Evolutionary conservation across 108 stramenopile genomes (phyloP).

Genomic region (Pinguiococcus pyrenoidosus): DNA sequence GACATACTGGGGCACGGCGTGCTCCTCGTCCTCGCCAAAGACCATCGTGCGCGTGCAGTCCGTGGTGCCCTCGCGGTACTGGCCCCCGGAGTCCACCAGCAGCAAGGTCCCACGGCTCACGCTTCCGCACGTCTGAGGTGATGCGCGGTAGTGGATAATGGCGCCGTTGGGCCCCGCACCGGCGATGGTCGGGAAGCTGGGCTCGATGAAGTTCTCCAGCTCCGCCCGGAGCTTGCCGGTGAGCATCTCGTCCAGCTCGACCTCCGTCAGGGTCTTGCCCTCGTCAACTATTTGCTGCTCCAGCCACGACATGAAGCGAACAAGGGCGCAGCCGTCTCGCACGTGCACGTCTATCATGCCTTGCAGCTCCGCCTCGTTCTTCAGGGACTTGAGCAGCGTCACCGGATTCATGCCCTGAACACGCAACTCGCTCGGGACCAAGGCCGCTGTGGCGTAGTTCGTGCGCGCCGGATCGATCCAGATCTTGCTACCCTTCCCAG

Average conservation of each 20-base stretch:
- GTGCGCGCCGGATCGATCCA: slow-evolving; percentile 6
- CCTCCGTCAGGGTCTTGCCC: too few relatives aligned
- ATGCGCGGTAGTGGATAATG: slow-evolving; percentile 83
- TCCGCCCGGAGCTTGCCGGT: too few relatives aligned
- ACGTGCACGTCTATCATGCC: slow-evolving; percentile 79
- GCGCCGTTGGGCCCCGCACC: slow-evolving; percentile 88
- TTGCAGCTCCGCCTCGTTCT: slow-evolving; percentile 74
- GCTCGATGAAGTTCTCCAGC: slow-evolving; percentile 14
- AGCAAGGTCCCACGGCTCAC: not conserved
- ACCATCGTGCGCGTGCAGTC: slow-evolving; percentile 91
- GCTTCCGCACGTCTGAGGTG: not conserved
- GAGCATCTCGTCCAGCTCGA: too few relatives aligned
- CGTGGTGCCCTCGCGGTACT: slow-evolving; percentile 90
- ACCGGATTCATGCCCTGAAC: too few relatives aligned
- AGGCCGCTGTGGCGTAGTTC: too few relatives aligned
- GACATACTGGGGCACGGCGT: too few relatives aligned
- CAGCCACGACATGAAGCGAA: slow-evolving; percentile 73
- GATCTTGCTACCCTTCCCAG: slow-evolving; percentile 2
- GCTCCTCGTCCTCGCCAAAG: slow-evolving; percentile 74
- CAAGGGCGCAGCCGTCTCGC: slow-evolving; percentile 88
- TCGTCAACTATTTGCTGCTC: slow-evolving; percentile 46
- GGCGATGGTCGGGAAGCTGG: slow-evolving; percentile 84
- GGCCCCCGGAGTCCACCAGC: slow-evolving; percentile 42
- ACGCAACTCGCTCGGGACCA: too few relatives aligned
- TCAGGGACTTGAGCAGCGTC: slow-evolving; percentile 80